phyloP scores from a whole-genome alignment of 106 monocot species.

The Allium fistulosum region DNA sequence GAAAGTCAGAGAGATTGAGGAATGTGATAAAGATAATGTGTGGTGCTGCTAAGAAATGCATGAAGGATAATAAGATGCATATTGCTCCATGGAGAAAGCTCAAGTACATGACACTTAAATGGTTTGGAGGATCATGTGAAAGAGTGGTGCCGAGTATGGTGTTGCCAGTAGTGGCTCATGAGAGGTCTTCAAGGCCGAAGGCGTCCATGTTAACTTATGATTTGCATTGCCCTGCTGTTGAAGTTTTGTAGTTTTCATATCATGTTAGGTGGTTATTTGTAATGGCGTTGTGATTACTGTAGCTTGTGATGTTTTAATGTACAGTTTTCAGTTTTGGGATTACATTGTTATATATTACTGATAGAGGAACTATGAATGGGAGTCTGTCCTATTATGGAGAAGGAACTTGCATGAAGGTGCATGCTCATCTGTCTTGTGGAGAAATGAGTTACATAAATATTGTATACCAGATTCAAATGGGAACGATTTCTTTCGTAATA shows the following conservation, averaged over 20 bases:
- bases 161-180: neutral
- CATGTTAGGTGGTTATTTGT: neutral
- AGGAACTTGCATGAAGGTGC: no score
- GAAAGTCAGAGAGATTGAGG: slow-evolving; percentile 51
- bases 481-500: no score
- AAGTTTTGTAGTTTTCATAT: slow-evolving; percentile 17
- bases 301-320: neutral
- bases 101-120: slow-evolving; percentile 87
- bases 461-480: no score
- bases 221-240: slow-evolving; percentile 41
- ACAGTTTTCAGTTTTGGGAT: neutral
- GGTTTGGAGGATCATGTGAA: slow-evolving; percentile 49
- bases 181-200: slow-evolving; percentile 17
- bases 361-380: neutral
- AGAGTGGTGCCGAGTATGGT: slow-evolving; percentile 17
- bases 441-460: no score
- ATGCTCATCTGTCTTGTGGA: no score
- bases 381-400: no score
- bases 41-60: slow-evolving; percentile 71
- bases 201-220: slow-evolving; percentile 78
- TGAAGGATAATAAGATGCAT: slow-evolving; percentile 92
- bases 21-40: slow-evolving; percentile 67
- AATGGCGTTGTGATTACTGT: neutral
- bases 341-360: neutral
- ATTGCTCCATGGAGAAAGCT: slow-evolving; percentile 89